Evolutionary conservation across 306 rosid species (phyloP).

Genomic region (Albizia julibrissin): DNA sequence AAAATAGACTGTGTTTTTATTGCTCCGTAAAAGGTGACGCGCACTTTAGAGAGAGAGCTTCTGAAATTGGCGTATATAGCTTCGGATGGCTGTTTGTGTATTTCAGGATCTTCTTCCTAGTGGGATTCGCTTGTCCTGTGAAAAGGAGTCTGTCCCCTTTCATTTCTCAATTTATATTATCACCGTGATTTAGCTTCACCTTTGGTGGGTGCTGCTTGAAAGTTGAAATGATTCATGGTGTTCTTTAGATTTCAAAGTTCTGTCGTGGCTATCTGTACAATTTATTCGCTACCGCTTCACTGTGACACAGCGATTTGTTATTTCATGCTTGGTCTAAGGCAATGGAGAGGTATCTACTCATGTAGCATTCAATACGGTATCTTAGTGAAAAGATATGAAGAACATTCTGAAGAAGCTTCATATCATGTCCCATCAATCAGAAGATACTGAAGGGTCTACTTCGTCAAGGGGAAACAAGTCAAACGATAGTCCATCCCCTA

Average conservation of each 20-base stretch:
- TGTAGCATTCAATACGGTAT: conserved; percentile 47
- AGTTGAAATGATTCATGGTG: conserved; percentile 39
- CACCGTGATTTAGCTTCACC: conserved; percentile 35
- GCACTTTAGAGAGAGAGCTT: conserved; percentile 35
- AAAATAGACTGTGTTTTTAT: conserved; percentile 30
- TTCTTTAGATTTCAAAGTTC: conserved; percentile 47
- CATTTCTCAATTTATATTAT: conserved; percentile 55
- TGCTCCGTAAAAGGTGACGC: conserved; percentile 41
- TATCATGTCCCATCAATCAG: conserved; percentile 70
- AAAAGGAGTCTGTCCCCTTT: conserved; percentile 34
- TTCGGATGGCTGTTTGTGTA: conserved; percentile 35
- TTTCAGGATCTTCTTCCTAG: conserved; percentile 35
- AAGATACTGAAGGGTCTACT: conserved; percentile 63
- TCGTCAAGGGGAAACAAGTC: conserved; percentile 64
- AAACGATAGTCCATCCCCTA: conserved; percentile 55
- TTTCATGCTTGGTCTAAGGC: conserved; percentile 69
- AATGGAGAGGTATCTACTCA: conserved; percentile 64
- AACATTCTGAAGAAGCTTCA: conserved; percentile 90
- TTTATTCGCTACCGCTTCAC: conserved; percentile 37
- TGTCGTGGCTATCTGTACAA: conserved; percentile 32
- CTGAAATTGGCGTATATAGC: conserved; percentile 31
- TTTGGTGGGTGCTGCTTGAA: conserved; percentile 48
- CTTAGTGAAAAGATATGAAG: conserved; percentile 68
- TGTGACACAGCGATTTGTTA: conserved; percentile 40
- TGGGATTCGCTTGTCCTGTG: conserved; percentile 35